These are phyloP conservation scores for Aspergillus cristatus DNA, from an alignment of 495 filamentous ascomycete genomes.

Conservation along the genomic window DNA sequence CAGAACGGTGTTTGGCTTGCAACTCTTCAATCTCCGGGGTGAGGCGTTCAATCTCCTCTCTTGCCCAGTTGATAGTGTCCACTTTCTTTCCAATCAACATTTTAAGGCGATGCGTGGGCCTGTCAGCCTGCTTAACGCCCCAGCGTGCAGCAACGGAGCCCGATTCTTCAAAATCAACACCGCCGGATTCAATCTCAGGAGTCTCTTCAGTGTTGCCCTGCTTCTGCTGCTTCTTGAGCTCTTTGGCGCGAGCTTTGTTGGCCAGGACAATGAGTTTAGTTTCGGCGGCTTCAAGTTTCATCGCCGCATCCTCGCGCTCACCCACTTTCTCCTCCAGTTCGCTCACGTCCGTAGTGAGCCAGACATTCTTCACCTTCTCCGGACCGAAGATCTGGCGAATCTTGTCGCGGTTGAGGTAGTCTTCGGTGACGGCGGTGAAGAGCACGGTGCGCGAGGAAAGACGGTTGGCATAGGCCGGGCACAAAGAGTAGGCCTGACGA, in stretches of 20 bases:
- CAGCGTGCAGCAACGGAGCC: conserved; percentile 74
- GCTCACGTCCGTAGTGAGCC: conserved; percentile 73
- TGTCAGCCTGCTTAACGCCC: conserved; percentile 64
- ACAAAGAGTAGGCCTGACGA: conserved; percentile 87
- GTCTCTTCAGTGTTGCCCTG: conserved; percentile 34
- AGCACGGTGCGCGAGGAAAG: conserved; percentile 92
- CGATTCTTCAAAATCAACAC: conserved; percentile 40
- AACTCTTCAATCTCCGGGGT: conserved; percentile 69
- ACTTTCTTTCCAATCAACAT: conserved; percentile 78
- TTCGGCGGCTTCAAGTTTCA: conserved; percentile 83
- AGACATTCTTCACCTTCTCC: conserved; percentile 69
- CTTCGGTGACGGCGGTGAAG: conserved; percentile 73
- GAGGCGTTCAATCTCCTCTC: conserved; percentile 68
- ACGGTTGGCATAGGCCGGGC: conserved; percentile 76
- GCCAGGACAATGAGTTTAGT: conserved; percentile 78
- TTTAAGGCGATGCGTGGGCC: conserved; percentile 79
- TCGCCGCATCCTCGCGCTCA: conserved; percentile 72
- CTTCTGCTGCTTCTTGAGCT: conserved; percentile 49
- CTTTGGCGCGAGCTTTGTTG: conserved; percentile 66
- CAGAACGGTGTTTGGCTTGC: conserved; percentile 63
- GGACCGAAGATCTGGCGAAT: conserved; percentile 69
- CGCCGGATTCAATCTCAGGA: too few species aligned
- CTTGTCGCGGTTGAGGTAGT: conserved; percentile 63
- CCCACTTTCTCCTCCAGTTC: conserved; percentile 78
- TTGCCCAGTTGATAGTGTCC: conserved; percentile 79